Conservation (phyloP, 805 yeast genomes). For the Suhomyces canberraensis region DNA sequence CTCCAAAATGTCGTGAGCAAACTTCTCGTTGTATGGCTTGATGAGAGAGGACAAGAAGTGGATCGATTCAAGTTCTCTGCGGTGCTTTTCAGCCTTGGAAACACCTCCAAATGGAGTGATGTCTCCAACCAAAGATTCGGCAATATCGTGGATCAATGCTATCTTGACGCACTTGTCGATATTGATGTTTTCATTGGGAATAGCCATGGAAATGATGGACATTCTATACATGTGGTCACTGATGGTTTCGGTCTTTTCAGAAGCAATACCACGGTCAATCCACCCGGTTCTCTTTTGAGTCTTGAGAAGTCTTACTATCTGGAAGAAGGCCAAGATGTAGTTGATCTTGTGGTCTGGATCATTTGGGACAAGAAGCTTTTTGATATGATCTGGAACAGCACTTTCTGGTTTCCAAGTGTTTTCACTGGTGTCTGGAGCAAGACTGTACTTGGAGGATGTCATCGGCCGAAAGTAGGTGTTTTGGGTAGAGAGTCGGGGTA, state of each 20-base stretch:
- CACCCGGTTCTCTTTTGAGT: constrained; percentile 89
- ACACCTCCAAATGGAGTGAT: constrained; percentile 75
- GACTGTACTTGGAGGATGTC: not conserved
- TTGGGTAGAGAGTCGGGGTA: too few relatives aligned
- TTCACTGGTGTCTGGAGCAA: constrained; percentile 11
- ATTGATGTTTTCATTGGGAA: constrained; percentile 54
- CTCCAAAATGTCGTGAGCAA: constrained; percentile 62
- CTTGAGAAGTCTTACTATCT: constrained; percentile 70
- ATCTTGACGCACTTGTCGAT: constrained; percentile 74
- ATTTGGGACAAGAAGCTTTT: constrained; percentile 30
- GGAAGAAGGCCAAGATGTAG: constrained; percentile 56
- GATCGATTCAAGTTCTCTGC: constrained; percentile 74
- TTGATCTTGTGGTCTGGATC: constrained; percentile 28
- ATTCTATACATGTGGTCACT: constrained; percentile 97
- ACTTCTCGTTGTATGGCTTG: constrained; percentile 57
- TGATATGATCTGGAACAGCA: constrained; percentile 48
- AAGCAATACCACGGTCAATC: constrained; percentile 62
- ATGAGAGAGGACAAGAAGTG: constrained; percentile 59
- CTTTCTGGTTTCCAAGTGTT: constrained; percentile 52
- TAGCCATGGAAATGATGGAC: constrained; percentile 75
- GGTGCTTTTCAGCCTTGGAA: constrained; percentile 76
- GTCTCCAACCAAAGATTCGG: constrained; percentile 93
- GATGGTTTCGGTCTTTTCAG: constrained; percentile 61
- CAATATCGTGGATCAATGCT: constrained; percentile 89
- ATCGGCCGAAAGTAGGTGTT: not conserved